Base-by-base conservation (phyloP, 1,284 basidiomycete genomes). In the Sanghuangporus baumii region DNA sequence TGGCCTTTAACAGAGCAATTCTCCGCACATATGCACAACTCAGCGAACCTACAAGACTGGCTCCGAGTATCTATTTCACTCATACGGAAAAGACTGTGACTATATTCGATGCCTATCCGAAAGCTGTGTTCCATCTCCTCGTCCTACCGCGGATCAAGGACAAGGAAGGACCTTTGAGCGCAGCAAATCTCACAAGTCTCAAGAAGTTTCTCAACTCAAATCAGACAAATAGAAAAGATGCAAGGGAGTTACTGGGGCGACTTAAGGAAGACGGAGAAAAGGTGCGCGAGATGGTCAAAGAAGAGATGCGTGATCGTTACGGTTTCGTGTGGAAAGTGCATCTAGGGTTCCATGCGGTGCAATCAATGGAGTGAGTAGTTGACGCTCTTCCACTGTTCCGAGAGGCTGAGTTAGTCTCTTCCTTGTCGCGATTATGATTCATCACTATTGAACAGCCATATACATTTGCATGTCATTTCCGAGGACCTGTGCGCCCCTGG, bases 381-480 rank as follows among this genome's bases (percentile, higher is more conserved):
- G 46, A 55, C 41, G 34, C 26, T 60, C 18, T 14, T 41, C 23
- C 58, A 38, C 38, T 16, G 37, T 41, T 38, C 7, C 26, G 20
- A 48, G 8, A 20, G n/a, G 59, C 54, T 47, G 31, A 46, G 2
- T 23, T 18, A 11, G 23, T 6, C 6, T 48, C 18, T n/a, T 38
- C 31, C 31, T 41, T 31, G 26, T 31, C 26, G 26, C 26, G 26
- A 31, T 31, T 31, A 31, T 31, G 26, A 57, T 48, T n/a, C 7
- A 9, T 23, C 18, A 31, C 34, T n/a, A 36, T 60, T 40, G 36
- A 57, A 16, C 65, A 95, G 93, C 66, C 93, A 96, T 71, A 66
- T 95, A 1, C 94, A 96, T 70, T 74, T 95, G 6, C 95, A 98
- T 71, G 85, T 98, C 64, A 78, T 98, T 34, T 96, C 94, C 0